Evolutionary conservation across 495 filamentous ascomycete genomes (phyloP).

Genomic region (Aspergillus wentii): DNA sequence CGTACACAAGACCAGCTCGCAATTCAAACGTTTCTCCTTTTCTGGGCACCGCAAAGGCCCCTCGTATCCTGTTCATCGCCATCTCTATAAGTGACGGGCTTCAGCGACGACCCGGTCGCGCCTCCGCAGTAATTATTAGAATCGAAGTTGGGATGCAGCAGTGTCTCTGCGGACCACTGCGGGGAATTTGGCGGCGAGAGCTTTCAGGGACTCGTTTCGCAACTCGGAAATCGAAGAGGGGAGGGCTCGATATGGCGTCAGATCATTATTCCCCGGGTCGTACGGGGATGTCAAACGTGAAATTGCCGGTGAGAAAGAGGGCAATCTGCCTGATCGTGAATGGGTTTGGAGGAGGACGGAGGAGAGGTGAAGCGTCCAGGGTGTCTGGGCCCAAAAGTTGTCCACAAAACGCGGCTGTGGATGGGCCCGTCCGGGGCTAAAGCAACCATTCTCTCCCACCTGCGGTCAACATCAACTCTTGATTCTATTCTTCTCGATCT

Average conservation of each 20-base stretch:
- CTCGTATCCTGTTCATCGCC: slow-evolving; percentile 94
- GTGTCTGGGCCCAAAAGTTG: slow-evolving; percentile 33
- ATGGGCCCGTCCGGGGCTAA: slow-evolving; percentile 20
- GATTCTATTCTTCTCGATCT: not conserved
- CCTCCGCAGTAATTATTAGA: slow-evolving; percentile 31
- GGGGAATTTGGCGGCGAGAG: slow-evolving; percentile 26
- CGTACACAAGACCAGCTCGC: slow-evolving; percentile 85
- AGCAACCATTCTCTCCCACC: no score
- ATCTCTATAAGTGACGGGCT: slow-evolving; percentile 44
- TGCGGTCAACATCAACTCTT: not conserved
- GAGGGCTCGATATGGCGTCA: slow-evolving; percentile 9
- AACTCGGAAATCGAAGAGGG: slow-evolving; percentile 10
- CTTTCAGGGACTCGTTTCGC: slow-evolving; percentile 30
- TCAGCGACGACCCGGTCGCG: slow-evolving; percentile 46
- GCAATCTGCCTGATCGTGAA: slow-evolving; percentile 3
- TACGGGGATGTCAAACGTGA: no score
- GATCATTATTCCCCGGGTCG: not conserved
- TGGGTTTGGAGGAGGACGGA: slow-evolving; percentile 14
- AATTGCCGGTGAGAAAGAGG: slow-evolving; percentile 1
- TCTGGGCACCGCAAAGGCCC: slow-evolving; percentile 83
- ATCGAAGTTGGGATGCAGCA: slow-evolving; percentile 16
- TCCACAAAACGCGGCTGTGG: slow-evolving; percentile 36
- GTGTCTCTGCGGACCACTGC: slow-evolving; percentile 28
- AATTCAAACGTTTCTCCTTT: slow-evolving; percentile 99
- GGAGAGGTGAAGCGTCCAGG: slow-evolving; percentile 15